Base-by-base conservation (phyloP, 192 early-diverging fungal genomes). In the Oehlia diaphana region DNA sequence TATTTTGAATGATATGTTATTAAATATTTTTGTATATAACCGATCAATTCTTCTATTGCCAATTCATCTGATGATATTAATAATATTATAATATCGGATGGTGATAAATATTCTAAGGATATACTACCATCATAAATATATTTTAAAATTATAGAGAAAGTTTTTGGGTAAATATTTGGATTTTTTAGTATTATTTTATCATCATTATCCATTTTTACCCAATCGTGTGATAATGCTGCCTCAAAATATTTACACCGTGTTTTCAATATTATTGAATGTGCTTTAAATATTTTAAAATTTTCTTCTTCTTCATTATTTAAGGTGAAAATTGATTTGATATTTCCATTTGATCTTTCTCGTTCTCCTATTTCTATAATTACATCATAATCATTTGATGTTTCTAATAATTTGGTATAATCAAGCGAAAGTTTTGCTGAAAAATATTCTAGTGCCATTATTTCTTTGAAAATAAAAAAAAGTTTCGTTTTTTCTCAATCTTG, bases 111-210 rank as follows among this genome's bases (percentile, higher is more conserved):
- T 10, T 66, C 75, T 28, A 77, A 47, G 2, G 33, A 3, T 44
- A 77, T 23, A 23, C 33, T 65, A 28, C 39, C 75, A 77, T 31
- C 35, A 66, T 77, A 77, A 65, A 77, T 65, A 35, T 77, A 77
- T 65, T 63, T 77, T 16, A 33, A 33, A 53, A 58, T 14, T 28
- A 74, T 62, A 50, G 28, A 19, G n/a, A 74, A 74, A 9, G 19
- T 62, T 13, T 74, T 21, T 16, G 72, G 72, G 16, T 23, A 9
- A 4, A 74, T 53, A 9, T 74, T 74, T 16, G 72, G 72, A 28
- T 61, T 74, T 33, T 74, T 39, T 23, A 74, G 61, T 35, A 74
- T 16, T 9, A 74, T 58, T 58, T 19, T 74, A 50, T 50, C 9
- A 50, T 74, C 28, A 19, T 74, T 49, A 28, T 58, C 28, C 12